Evolutionary conservation across 371 early-diverging fungal genomes (phyloP), one percentile per base, ranked within the genome.

Genomic region (Capniomyces stellatus): DNA sequence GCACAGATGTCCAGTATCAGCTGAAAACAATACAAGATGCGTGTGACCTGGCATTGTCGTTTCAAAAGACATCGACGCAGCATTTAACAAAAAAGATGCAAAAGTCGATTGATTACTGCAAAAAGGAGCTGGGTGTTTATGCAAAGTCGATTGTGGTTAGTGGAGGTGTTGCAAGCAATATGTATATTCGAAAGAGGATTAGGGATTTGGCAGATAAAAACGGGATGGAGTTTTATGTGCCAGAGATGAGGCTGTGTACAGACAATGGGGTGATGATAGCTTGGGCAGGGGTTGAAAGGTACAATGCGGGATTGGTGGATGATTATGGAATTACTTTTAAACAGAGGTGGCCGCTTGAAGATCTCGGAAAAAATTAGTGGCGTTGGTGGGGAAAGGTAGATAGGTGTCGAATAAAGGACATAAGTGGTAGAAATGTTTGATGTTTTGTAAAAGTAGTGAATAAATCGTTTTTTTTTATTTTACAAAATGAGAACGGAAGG

Each of bases 251-350:
- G 22, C 62, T 84, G 35, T 88, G 89, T 62, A 81, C 89, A 0
- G 89, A 88, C 64, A 88, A 88, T 58, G 87, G 83, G n/a, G 85
- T 81, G 23, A 88, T 88, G 89, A 79, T 88, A 61, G 89, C 87
- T 6, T 88, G 89, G 89, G 74, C 85, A 3, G 89, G 70, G 43
- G 29, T 69, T 10, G 70, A 69, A 61, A 61, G 70, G 4, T 46
- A 64, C 43, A 51, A 54, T 35, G 21, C 46, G 25, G 66, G 70
- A n/a, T 49, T 69, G 54, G 48, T 62, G 2, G 69, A 69, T 28
- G 47, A 58, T 27, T 68, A 64, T 54, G 54, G 55, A 23, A 62
- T 69, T 24, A 63, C 59, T 41, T 58, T 69, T 49, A 59, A 64
- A 52, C 70, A 64, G 56, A 54, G 61, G 24, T 69, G 70, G 70